These are phyloP conservation scores for Phytophthora ohioensis DNA, from an alignment of 352 stramenopile species.

Conservation along the genomic window DNA sequence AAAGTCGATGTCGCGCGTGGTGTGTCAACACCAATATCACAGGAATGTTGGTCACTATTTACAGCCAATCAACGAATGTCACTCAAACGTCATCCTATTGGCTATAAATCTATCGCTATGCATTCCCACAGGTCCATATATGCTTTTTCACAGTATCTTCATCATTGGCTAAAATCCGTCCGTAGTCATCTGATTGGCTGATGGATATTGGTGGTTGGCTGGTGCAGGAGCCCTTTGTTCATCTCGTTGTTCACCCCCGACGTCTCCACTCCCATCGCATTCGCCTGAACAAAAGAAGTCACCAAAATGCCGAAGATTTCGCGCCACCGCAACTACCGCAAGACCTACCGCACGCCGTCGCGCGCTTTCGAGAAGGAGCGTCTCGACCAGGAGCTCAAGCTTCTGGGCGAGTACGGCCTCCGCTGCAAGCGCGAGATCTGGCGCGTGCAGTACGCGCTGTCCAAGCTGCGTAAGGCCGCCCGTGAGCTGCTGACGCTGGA, in stretches of 20 bases:
- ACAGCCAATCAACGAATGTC: neutral
- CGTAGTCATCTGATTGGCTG: conserved; percentile 42
- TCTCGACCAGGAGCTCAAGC: conserved; percentile 99
- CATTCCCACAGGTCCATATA: neutral
- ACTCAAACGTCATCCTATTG: neutral
- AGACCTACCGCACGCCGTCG: conserved; percentile 99
- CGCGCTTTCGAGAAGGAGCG: conserved; percentile 99
- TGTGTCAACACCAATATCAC: neutral
- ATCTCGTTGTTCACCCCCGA: neutral
- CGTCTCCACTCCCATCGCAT: conserved; percentile 67
- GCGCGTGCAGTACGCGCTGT: conserved; percentile 98
- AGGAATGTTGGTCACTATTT: neutral
- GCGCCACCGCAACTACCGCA: conserved; percentile 94
- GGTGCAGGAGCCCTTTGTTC: conserved; percentile 19
- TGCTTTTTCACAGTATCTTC: neutral
- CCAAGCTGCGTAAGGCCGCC: conserved; percentile 99
- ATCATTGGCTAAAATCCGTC: conserved; percentile 2
- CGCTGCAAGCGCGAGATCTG: conserved; percentile 99
- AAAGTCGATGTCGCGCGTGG: neutral
- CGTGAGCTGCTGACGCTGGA: conserved; percentile 98
- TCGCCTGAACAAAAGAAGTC: conserved; percentile 75
- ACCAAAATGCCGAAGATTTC: conserved; percentile 89
- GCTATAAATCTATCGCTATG: neutral
- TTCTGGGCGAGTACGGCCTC: conserved; percentile 99
- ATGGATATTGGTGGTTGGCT: conserved; percentile 60